Base-by-base conservation (phyloP, 441 rosid species). In the Aleurites moluccanus region DNA sequence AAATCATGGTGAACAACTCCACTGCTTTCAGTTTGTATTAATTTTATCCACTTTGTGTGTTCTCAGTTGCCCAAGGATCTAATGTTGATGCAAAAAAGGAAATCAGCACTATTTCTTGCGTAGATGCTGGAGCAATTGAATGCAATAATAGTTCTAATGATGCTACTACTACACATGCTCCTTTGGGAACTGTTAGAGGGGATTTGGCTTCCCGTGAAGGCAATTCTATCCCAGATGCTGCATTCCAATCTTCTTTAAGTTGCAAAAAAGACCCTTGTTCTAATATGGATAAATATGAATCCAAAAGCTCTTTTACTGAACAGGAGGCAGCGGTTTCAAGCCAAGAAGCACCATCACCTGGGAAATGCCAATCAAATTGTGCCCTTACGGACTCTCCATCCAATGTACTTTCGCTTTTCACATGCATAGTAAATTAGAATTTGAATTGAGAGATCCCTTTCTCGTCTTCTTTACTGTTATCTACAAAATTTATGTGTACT, bases 61-160 rank as follows among this genome's bases (percentile, higher is more conserved):
- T 78, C 73, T 44, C 88, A 89, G 97, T 84, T 62, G 77, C 87
- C 69, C 71, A 76, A 59, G 91, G 66, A 45, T 81, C 86, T 72
- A 62, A 76, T 59, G 64, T 49, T 78, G 83, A 73, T 6, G 40
- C 40, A 30, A 73, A 75, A 77, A 75, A 81, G 45, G 85, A 78
- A 69, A 30, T 45, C 21, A 81, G 79, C 56, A 67, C 72, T 60
- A 57, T 77, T 64, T 74, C 83, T 56, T 84, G 84, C 69, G 78
- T 80, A 27, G 80, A 88, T 79, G 80, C 81, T 64, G 86, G 78
- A 80, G 76, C 82, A 44, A 74, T 64, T 79, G 78, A 80, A 71
- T 82, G 50, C 52, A 85, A 83, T 77, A 74, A 45, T 74, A 64
- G 73, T 73, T 49, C 82, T 81, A 87, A 84, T 61, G 77, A 81